These are phyloP conservation scores for Boehmeria nivea DNA, from an alignment of 306 rosid species.

Conservation along the genomic window DNA sequence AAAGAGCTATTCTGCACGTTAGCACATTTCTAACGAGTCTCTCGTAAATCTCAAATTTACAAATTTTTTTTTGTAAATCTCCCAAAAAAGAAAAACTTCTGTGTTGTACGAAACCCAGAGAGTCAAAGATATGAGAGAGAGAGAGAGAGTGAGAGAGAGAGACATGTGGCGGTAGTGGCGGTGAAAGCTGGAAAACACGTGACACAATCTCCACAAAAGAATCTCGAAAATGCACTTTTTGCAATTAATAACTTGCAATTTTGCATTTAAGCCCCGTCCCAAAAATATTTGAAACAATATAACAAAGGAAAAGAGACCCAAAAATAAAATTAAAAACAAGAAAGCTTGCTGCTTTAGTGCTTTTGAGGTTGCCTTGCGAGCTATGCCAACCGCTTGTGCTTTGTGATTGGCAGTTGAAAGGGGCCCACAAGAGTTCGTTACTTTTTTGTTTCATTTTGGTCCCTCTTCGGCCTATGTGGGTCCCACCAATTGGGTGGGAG, in stretches of 20 bases:
- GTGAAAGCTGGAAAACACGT: background rate
- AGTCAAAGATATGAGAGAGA: background rate
- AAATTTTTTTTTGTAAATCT: too few species aligned
- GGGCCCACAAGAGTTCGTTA: conserved; percentile 24
- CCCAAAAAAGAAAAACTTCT: background rate
- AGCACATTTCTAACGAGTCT: too few species aligned
- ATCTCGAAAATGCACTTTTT: conserved; percentile 3
- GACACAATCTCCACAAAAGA: background rate
- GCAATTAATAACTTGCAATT: background rate
- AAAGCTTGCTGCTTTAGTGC: background rate
- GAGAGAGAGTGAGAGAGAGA: background rate
- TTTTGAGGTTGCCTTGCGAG: background rate
- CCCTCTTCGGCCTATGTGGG: too few species aligned
- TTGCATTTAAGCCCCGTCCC: background rate
- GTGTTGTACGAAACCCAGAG: too few species aligned
- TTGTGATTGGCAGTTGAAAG: conserved; percentile 19
- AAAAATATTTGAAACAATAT: too few species aligned
- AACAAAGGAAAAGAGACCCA: too few species aligned
- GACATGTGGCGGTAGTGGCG: background rate
- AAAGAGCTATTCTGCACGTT: too few species aligned
- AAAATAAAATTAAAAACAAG: background rate
- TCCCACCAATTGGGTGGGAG: background rate
- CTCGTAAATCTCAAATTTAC: too few species aligned
- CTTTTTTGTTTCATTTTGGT: conserved; percentile 15
- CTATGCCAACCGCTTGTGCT: conserved; percentile 1